Base-by-base conservation (phyloP, 441 rosid species). In the Manihot esculenta region DNA sequence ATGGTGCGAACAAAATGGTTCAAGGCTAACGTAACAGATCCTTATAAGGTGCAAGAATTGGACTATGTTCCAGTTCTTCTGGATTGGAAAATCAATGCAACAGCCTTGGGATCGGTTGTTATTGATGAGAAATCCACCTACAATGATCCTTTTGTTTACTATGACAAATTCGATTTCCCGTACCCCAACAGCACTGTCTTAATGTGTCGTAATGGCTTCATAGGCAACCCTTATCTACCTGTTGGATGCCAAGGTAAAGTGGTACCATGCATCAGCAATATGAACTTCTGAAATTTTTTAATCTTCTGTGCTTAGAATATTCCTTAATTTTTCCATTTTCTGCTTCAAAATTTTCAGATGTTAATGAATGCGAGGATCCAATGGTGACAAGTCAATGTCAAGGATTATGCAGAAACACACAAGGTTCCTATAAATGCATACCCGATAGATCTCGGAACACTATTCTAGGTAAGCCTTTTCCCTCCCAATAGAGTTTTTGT, bases 181-280 rank as follows among this genome's bases (percentile, higher is more conserved):
- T 10, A 62, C 7, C 26, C 7, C 3, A 38, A 38, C 5, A 18
- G 18, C 13, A n/a, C 27, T 3, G 5, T 2, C 27, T 38, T 41
- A 21, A 17, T 4, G 10, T 63, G 66, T 23, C 15, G 33, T 3
- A 4, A 21, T 9, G 50, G 66, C 30, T 63, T 38, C n/a, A 9
- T 23, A 1, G 66, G 66, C 45, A 63, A 44, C 66, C 66, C 66
- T 13, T 63, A 63, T 44, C 51, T 63, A 13, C 10, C 66, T 21
- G n/a, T 21, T 3, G 66, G 66, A n/a, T 63, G 66, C 27, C 11
- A 21, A 6, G 66, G 66, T 30, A 30, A 30, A 30, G 4, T 30
- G 4, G 4, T 30, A 30, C 4, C 33, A 1, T 30, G 1, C 33
- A 30, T 30, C 33, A 1, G 1, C 33, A 30, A 30, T 30, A 30